These are phyloP conservation scores for Prosopis cineraria DNA, from an alignment of 306 rosid genomes.

Conservation along the genomic window DNA sequence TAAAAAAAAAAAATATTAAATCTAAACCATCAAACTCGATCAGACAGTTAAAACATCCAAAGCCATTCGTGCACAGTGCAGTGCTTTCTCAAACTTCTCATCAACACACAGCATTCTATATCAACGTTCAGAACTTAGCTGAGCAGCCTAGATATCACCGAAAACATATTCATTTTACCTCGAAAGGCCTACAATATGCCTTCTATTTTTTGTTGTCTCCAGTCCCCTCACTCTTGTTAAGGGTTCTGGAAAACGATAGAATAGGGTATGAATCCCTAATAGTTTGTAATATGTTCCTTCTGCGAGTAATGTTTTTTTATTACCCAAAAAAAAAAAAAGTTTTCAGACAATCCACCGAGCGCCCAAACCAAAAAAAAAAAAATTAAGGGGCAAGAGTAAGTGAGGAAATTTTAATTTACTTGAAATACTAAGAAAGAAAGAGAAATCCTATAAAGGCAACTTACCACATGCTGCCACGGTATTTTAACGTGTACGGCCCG, in stretches of 20 bases:
- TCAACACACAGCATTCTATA: neutral
- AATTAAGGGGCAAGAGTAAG: neutral
- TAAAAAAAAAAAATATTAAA: too few species aligned
- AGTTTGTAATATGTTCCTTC: neutral
- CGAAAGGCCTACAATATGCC: neutral
- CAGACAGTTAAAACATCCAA: too few species aligned
- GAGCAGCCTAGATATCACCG: neutral
- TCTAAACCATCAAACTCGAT: too few species aligned
- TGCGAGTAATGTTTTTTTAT: too few species aligned
- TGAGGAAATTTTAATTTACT: neutral
- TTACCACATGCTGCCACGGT: slow-evolving; percentile 96
- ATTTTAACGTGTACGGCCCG: slow-evolving; percentile 87
- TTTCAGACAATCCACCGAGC: neutral
- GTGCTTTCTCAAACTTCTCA: neutral
- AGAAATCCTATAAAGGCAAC: slow-evolving; percentile 27
- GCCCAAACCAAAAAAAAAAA: neutral
- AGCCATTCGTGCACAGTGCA: too few species aligned
- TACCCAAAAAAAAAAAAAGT: too few species aligned
- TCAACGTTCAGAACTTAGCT: neutral
- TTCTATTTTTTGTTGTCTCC: neutral
- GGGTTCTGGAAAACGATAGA: neutral
- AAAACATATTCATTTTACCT: neutral
- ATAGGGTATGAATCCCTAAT: neutral
- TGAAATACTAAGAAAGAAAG: neutral
- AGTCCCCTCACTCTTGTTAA: neutral